Percentiles rank a stretch among this genome's conserved stretches.
phyloP scores from a whole-genome alignment of 306 rosid species.

The Dalbergia oliveri region DNA sequence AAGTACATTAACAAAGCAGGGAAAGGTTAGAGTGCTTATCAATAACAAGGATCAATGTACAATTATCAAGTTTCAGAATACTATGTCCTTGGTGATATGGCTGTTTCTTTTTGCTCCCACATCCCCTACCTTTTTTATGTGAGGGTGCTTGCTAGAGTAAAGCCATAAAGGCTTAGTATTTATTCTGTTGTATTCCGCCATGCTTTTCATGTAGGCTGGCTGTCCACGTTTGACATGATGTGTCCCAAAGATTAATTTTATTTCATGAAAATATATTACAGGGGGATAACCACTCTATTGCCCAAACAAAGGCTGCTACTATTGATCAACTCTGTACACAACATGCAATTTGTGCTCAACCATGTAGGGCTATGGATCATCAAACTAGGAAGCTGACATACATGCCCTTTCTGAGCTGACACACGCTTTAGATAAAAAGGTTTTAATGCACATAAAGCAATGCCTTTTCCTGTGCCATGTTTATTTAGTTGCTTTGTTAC shows the following conservation, averaged over 20 bases:
- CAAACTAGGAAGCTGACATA: slow-evolving; percentile 81
- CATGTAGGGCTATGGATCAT: slow-evolving; percentile 53
- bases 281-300: slow-evolving; percentile 43
- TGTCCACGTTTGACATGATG: slow-evolving; percentile 25
- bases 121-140: not conserved
- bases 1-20: slow-evolving; percentile 54
- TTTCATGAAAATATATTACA: slow-evolving; percentile 43
- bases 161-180: not conserved
- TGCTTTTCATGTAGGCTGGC: slow-evolving; percentile 32
- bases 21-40: slow-evolving; percentile 53
- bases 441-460: slow-evolving; percentile 34
- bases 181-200: slow-evolving; percentile 17
- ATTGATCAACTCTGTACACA: slow-evolving; percentile 53
- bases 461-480: slow-evolving; percentile 6
- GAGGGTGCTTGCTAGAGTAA: not conserved
- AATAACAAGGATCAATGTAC: slow-evolving; percentile 9
- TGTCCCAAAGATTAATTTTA: slow-evolving; percentile 2
- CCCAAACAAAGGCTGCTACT: slow-evolving; percentile 54
- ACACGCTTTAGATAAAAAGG: slow-evolving; percentile 78
- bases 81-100: slow-evolving; percentile 15
- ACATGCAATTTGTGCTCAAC: slow-evolving; percentile 53
- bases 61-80: slow-evolving; percentile 13
- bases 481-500: slow-evolving; percentile 32
- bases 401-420: slow-evolving; percentile 69
- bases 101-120: slow-evolving; percentile 19